Evolutionary conservation across 805 yeast genomes (phyloP), one percentile per base, ranked within the genome.

Genomic region (Nakazawaea siamensis): DNA sequence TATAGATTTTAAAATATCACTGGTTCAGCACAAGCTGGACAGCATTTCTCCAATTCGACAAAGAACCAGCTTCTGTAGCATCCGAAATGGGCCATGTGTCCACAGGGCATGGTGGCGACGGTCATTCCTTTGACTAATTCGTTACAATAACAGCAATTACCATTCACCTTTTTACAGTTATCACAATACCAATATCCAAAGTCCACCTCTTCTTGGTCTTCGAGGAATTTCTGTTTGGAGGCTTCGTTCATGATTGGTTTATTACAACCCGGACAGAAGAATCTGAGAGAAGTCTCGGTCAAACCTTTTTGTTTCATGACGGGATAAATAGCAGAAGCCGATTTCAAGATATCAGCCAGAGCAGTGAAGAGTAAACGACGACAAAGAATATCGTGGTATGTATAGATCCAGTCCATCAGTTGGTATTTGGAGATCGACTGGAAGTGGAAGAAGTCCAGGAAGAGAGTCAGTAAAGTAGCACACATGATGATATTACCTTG

Each of bases 171-270:
- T 9, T 66, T 58, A 53, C 97, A 88, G 16, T 64, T 66, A 35
- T 76, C 85, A 58, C 97, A 88, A 53, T 79, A 83, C 95, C 95
- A 87, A 46, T 68, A 77, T 1, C 94, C 95, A 47, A 75, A 72
- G 26, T 61, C 55, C 14, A 58, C 57, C 0, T 49, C 52, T 9
- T 57, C 52, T 5, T 17, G n/a, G 8, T 18, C 28, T 24, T 55
- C 54, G 11, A 45, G 39, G 32, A 44, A 47, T 27, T 54, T 61
- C 13, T 56, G 60, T 46, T 73, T 76, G 3, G 76, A 61, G 5
- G 48, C 45, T 43, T 79, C 87, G 52, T 81, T 80, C 8, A 71
- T 51, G 7, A 82, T 58, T n/a, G 78, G 57, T 33, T 67, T 62
- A 13, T 68, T 63, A 51, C 94, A 82, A 47, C 61, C 58, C 19